Percentiles rank a stretch among this genome's conserved stretches.
Conservation (phyloP, 257 asterid species). For the Nicotiana knightiana region DNA sequence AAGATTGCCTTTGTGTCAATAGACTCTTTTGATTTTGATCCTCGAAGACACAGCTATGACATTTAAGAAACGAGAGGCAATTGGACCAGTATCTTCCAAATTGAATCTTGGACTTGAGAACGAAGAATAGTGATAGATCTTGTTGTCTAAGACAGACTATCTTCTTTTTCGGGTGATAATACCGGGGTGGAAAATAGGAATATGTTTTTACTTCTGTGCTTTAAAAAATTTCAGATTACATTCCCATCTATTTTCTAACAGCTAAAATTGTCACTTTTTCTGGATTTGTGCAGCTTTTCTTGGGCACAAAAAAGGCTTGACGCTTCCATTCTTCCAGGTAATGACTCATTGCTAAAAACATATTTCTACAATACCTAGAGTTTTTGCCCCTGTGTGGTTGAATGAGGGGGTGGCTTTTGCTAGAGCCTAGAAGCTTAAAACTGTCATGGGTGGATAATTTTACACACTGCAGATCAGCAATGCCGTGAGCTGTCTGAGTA, state of each 20-base stretch:
- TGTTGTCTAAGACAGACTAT: neutral
- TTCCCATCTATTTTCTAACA: neutral
- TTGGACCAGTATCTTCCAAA: neutral
- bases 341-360: no score
- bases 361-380: no score
- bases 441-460: no score
- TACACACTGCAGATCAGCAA: no score
- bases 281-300: slow-evolving; percentile 46
- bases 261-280: neutral
- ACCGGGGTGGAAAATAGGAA: neutral
- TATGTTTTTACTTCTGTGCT: neutral
- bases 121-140: neutral
- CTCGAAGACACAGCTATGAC: neutral
- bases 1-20: neutral
- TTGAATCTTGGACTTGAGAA: neutral
- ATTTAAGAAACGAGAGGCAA: neutral
- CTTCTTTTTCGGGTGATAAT: neutral
- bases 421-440: neutral
- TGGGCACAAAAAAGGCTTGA: slow-evolving; percentile 60
- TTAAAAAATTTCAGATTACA: neutral
- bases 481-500: no score
- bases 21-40: neutral
- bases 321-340: slow-evolving; percentile 68
- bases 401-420: neutral
- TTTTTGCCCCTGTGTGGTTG: no score